A percentile compares a stretch with the other conserved stretches of the same genome.
These are phyloP conservation scores for Pseudocercospora fijiensis DNA, from an alignment of 2,329 filamentous ascomycete species.

Conservation along the genomic window DNA sequence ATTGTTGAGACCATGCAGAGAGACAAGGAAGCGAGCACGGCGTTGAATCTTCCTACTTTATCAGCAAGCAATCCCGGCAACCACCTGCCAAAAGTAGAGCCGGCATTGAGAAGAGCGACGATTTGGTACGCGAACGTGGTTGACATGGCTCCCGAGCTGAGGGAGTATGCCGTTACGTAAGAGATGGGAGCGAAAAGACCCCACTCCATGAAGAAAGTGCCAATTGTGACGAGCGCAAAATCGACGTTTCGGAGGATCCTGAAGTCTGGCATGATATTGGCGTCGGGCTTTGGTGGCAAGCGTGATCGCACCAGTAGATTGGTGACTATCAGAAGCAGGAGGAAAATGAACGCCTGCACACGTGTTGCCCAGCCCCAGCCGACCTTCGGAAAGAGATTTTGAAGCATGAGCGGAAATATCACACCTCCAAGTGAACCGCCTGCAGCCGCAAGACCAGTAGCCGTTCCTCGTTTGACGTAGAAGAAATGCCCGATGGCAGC, in stretches of 20 bases:
- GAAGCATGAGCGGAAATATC: conserved; percentile 48
- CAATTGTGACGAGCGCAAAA: conserved; percentile 44
- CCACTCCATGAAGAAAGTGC: conserved; percentile 50
- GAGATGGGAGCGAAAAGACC: conserved; percentile 65
- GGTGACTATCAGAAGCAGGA: conserved; percentile 41
- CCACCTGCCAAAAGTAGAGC: conserved; percentile 73
- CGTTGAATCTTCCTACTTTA: conserved; percentile 79
- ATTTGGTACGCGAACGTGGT: conserved; percentile 70
- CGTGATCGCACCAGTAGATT: conserved; percentile 44
- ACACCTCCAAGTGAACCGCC: conserved; percentile 55
- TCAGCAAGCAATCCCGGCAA: conserved; percentile 79
- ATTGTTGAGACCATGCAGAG: conserved; percentile 67
- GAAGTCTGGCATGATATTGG: conserved; percentile 44
- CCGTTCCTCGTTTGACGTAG: conserved; percentile 67
- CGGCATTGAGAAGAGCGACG: conserved; percentile 79
- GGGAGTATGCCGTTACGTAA: conserved; percentile 74
- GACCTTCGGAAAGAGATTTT: conserved; percentile 41
- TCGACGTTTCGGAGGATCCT: conserved; percentile 42
- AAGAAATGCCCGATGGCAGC: conserved; percentile 82
- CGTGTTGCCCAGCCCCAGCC: conserved; percentile 50
- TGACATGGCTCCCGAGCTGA: conserved; percentile 60
- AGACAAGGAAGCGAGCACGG: conserved; percentile 67
- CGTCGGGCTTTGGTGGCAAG: conserved; percentile 43
- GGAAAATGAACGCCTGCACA: conserved; percentile 46
- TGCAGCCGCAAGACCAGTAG: conserved; percentile 75